Evolutionary conservation across 2,329 filamentous ascomycete genomes (phyloP).

Genomic region (Scytalidium sp.): DNA sequence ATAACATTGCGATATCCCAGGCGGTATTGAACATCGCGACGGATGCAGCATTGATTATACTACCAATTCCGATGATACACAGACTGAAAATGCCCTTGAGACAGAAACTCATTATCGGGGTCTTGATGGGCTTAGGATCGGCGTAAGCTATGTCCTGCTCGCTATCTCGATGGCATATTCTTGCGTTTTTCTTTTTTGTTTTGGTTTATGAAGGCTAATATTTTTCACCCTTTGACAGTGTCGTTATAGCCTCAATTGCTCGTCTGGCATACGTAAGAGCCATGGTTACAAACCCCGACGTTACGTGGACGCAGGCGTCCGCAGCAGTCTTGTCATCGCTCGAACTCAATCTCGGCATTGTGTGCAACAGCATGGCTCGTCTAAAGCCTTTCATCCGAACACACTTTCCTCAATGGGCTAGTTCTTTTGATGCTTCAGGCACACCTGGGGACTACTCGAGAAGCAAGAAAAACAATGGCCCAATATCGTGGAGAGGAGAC

Average conservation of each 20-base stretch:
- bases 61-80: constrained; percentile 41
- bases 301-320: constrained; percentile 2
- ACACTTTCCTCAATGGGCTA: constrained; percentile 1
- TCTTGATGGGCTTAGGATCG: constrained; percentile 22
- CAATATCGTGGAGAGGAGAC: too few species aligned
- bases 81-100: constrained; percentile 37
- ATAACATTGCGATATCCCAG: constrained; percentile 9
- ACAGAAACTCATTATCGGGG: constrained; percentile 40
- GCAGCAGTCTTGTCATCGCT: constrained; percentile 3
- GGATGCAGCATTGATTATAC: constrained; percentile 21
- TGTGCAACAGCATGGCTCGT: constrained; percentile 1
- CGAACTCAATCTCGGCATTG: constrained; percentile 4
- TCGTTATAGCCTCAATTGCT: constrained; percentile 1
- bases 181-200: not conserved
- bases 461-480: not conserved
- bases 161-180: too few species aligned
- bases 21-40: constrained; percentile 23
- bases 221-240: not conserved
- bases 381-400: constrained; percentile 3
- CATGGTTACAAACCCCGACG: constrained; percentile 3
- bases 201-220: not conserved
- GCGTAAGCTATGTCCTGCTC: not conserved
- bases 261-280: constrained; percentile 5
- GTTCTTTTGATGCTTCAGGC: not conserved
- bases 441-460: not conserved